Conservation (phyloP, 2,329 filamentous ascomycete species). For the Beauveria asiatica region DNA sequence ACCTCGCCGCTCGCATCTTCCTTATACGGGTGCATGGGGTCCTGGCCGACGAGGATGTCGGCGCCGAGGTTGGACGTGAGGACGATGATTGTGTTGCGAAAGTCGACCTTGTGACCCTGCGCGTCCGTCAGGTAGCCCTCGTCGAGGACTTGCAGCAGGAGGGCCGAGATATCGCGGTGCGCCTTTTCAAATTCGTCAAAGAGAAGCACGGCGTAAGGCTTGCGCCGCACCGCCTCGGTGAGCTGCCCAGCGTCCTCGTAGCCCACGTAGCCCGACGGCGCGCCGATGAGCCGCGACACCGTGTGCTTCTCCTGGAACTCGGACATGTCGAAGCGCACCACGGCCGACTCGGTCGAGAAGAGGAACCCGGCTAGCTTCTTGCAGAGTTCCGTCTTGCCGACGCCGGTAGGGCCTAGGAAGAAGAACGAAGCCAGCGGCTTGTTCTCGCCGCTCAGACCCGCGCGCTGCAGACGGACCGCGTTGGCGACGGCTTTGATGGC, state of each 20-base stretch:
- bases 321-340: constrained; percentile 93
- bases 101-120: constrained; percentile 94
- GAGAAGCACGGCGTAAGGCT: constrained; percentile 88
- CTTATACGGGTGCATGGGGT: constrained; percentile 55
- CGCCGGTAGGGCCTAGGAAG: constrained; percentile 93
- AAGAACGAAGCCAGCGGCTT: constrained; percentile 90
- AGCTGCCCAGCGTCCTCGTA: constrained; percentile 96
- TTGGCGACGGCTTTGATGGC: constrained; percentile 85
- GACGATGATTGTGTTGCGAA: constrained; percentile 93
- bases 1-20: constrained; percentile 60
- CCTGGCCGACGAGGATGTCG: constrained; percentile 74
- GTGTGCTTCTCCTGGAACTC: constrained; percentile 98
- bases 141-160: constrained; percentile 89
- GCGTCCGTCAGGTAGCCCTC: constrained; percentile 93
- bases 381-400: constrained; percentile 94
- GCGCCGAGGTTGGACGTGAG: constrained; percentile 93
- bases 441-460: constrained; percentile 85
- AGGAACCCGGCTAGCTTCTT: constrained; percentile 92
- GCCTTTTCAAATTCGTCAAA: constrained; percentile 99
- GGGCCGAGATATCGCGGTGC: constrained; percentile 84
- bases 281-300: constrained; percentile 83
- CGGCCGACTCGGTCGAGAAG: constrained; percentile 84
- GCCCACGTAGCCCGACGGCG: constrained; percentile 88
- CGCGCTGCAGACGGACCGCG: constrained; percentile 87
- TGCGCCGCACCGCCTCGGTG: constrained; percentile 87